Percentiles rank a stretch among this genome's conserved stretches.
These are phyloP conservation scores for Jamesozyma piceae DNA, from an alignment of 805 yeast genomes.

Conservation along the genomic window DNA sequence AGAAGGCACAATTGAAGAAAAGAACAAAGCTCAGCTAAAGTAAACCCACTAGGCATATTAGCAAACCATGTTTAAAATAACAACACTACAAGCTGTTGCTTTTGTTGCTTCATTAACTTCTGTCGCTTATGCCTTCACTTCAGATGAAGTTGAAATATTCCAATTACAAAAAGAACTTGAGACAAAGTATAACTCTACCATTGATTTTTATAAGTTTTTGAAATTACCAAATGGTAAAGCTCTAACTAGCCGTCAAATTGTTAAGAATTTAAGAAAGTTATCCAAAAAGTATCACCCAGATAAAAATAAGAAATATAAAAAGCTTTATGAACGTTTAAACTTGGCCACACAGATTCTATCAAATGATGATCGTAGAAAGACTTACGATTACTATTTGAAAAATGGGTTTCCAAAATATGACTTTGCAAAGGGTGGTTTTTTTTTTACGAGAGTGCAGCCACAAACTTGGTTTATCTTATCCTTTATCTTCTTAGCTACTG, in stretches of 20 bases:
- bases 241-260: conserved; percentile 45
- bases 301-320: conserved; percentile 43
- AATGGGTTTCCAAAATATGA: conserved; percentile 83
- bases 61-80: conserved; percentile 6
- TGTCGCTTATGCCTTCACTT: conserved; percentile 41
- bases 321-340: conserved; percentile 64
- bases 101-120: conserved; percentile 14
- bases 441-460: conserved; percentile 60
- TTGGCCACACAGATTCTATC: conserved; percentile 66
- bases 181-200: conserved; percentile 50
- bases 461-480: conserved; percentile 43
- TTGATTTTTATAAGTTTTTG: conserved; percentile 63
- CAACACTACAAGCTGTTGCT: background rate
- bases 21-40: no score
- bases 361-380: conserved; percentile 46
- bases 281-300: conserved; percentile 82
- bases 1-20: no score
- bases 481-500: conserved; percentile 42
- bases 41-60: no score
- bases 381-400: conserved; percentile 76
- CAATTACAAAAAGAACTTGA: conserved; percentile 54
- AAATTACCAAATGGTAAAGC: conserved; percentile 34
- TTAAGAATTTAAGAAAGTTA: conserved; percentile 58
- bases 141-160: conserved; percentile 76
- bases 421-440: conserved; percentile 48